phyloP scores from a whole-genome alignment of 2,329 filamentous ascomycete species.

The Xylariaceae sp. region DNA sequence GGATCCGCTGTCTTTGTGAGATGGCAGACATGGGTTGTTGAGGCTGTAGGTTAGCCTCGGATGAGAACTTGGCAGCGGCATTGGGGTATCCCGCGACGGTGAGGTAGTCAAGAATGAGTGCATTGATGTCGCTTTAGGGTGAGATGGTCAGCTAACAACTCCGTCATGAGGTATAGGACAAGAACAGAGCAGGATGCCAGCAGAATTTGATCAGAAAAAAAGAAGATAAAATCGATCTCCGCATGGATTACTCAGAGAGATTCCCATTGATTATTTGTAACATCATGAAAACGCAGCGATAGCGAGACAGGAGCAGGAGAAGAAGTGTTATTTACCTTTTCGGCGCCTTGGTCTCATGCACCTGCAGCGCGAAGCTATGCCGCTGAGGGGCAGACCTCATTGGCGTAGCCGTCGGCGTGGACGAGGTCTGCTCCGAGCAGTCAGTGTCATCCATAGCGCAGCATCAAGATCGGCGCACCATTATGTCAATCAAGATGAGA shows the following conservation, averaged over 20 bases:
- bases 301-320: conserved; percentile 12
- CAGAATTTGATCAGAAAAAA: conserved; percentile 25
- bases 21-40: conserved; percentile 70
- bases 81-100: conserved; percentile 92
- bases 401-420: conserved; percentile 67
- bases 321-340: conserved; percentile 67
- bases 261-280: conserved; percentile 96
- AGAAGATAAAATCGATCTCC: conserved; percentile 65
- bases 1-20: conserved; percentile 72
- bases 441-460: conserved; percentile 11
- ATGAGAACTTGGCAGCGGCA: conserved; percentile 87
- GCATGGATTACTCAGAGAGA: conserved; percentile 97
- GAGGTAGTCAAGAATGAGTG: conserved; percentile 91
- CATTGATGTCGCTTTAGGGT: conserved; percentile 77
- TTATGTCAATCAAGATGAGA: conserved; percentile 12
- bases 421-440: conserved; percentile 53
- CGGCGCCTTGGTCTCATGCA: conserved; percentile 77
- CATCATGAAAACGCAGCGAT: conserved; percentile 27
- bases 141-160: conserved; percentile 16
- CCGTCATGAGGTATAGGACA: not conserved
- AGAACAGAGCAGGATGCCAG: conserved; percentile 5
- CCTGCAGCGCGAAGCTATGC: conserved; percentile 72
- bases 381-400: conserved; percentile 54
- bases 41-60: conserved; percentile 80
- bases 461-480: conserved; percentile 11